These are phyloP conservation scores for Psilocybe subaeruginosa DNA, from an alignment of 768 basidiomycete species.

Conservation along the genomic window DNA sequence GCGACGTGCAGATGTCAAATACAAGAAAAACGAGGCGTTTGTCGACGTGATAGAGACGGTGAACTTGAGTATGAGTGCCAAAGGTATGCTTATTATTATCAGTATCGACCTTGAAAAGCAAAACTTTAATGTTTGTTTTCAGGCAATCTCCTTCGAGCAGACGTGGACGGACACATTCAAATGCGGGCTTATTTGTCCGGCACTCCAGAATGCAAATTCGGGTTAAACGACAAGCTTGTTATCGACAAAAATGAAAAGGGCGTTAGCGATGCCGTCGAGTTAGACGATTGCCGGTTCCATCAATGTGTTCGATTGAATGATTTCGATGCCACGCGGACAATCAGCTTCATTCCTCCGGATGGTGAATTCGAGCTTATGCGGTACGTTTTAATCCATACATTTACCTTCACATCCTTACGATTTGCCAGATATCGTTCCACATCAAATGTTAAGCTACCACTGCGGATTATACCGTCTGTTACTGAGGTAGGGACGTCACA, in stretches of 20 bases:
- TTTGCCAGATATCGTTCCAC: constrained; percentile 87
- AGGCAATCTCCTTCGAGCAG: constrained; percentile 89
- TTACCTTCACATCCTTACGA: neutral
- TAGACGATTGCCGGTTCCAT: constrained; percentile 98
- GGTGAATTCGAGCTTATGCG: constrained; percentile 99
- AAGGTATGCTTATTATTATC: constrained; percentile 55
- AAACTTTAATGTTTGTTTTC: neutral
- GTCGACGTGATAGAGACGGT: constrained; percentile 99
- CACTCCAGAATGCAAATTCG: constrained; percentile 98
- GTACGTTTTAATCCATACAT: constrained; percentile 42
- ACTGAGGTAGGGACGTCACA: constrained; percentile 91
- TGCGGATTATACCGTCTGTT: constrained; percentile 88
- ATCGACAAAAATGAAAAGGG: constrained; percentile 83
- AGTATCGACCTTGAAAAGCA: neutral
- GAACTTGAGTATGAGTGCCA: constrained; percentile 96
- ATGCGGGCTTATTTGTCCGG: constrained; percentile 98
- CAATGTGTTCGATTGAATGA: constrained; percentile 96
- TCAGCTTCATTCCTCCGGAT: constrained; percentile 97
- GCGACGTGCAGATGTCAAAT: constrained; percentile 94
- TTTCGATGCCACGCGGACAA: constrained; percentile 92
- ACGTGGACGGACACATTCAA: constrained; percentile 96
- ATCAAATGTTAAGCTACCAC: constrained; percentile 92
- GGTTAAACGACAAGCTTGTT: constrained; percentile 96
- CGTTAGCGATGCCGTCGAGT: constrained; percentile 81
- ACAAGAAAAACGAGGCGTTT: constrained; percentile 99